Percentiles rank a stretch among this genome's conserved stretches.
Conservation (phyloP, 1,284 basidiomycete genomes). For the Tilletia walkeri region DNA sequence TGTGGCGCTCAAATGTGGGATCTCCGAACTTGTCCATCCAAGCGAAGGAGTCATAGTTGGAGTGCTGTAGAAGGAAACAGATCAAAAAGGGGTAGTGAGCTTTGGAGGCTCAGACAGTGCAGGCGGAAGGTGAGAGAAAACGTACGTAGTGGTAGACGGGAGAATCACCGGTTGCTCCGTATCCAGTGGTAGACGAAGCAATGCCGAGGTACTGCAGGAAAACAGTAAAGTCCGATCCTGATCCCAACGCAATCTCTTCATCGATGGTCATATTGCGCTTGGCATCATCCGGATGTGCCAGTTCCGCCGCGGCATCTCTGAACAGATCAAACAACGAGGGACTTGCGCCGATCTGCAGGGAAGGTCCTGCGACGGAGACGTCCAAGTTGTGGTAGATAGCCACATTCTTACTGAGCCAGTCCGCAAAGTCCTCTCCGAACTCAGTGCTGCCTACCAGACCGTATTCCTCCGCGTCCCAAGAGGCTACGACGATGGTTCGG, state of each 20-base stretch:
- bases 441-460: constrained; percentile 84
- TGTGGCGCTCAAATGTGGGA: constrained; percentile 71
- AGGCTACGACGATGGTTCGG: constrained; percentile 80
- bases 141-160: constrained; percentile 71
- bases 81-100: constrained; percentile 18
- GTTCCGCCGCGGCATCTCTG: constrained; percentile 66
- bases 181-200: constrained; percentile 56
- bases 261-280: constrained; percentile 51
- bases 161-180: constrained; percentile 57
- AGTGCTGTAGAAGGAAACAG: constrained; percentile 59
- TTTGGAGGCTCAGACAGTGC: no score
- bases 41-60: constrained; percentile 71
- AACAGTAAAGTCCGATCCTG: constrained; percentile 70
- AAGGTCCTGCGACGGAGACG: constrained; percentile 69
- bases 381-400: constrained; percentile 87
- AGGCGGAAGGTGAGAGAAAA: background rate
- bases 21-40: constrained; percentile 77
- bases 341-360: constrained; percentile 62
- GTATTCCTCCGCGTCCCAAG: constrained; percentile 92
- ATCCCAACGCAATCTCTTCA: constrained; percentile 57
- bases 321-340: constrained; percentile 79
- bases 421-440: constrained; percentile 82
- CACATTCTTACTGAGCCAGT: constrained; percentile 73
- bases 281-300: constrained; percentile 59
- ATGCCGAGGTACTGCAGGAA: constrained; percentile 63